Evolutionary conservation across 1,284 basidiomycete genomes (phyloP).

Genomic region (Anthracocystis panici-leucophaei): DNA sequence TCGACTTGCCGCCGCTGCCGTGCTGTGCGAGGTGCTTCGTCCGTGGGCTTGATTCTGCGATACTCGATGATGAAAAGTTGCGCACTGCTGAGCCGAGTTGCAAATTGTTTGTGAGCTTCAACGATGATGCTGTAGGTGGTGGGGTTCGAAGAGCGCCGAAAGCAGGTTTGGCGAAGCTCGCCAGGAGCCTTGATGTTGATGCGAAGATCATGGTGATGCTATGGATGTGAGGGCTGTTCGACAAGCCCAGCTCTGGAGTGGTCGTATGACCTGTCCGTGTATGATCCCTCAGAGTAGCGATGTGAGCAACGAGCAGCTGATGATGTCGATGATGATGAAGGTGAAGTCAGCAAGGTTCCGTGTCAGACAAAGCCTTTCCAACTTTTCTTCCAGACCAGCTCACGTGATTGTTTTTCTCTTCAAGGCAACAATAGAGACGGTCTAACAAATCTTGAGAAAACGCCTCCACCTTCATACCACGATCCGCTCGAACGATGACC

Average conservation of each 20-base stretch:
- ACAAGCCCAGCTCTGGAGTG: too few relatives aligned
- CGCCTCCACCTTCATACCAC: conserved; percentile 13
- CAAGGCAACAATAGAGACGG: not conserved
- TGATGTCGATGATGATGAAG: not conserved
- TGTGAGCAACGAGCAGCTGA: not conserved
- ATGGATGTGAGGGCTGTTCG: not conserved
- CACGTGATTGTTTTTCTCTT: conserved; percentile 29
- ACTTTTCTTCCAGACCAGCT: conserved; percentile 31
- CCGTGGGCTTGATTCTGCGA: conserved; percentile 27
- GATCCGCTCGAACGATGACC: not conserved
- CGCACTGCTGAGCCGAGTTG: conserved; percentile 2
- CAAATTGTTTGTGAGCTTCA: not conserved
- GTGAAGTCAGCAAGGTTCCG: not conserved
- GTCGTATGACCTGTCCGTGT: too few relatives aligned
- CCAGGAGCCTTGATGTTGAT: conserved; percentile 25
- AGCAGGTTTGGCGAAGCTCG: conserved; percentile 25
- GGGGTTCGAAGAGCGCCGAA: conserved; percentile 21
- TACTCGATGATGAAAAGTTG: conserved; percentile 19
- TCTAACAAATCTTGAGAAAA: conserved; percentile 10
- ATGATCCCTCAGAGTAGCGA: not conserved
- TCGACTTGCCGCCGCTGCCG: conserved; percentile 51
- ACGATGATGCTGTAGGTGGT: not conserved
- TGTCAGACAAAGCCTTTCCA: conserved; percentile 20
- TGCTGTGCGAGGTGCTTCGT: conserved; percentile 50
- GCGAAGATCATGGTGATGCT: conserved; percentile 19